phyloP scores from a whole-genome alignment of 352 stramenopile genomes.

The Phytophthora megakarya region DNA sequence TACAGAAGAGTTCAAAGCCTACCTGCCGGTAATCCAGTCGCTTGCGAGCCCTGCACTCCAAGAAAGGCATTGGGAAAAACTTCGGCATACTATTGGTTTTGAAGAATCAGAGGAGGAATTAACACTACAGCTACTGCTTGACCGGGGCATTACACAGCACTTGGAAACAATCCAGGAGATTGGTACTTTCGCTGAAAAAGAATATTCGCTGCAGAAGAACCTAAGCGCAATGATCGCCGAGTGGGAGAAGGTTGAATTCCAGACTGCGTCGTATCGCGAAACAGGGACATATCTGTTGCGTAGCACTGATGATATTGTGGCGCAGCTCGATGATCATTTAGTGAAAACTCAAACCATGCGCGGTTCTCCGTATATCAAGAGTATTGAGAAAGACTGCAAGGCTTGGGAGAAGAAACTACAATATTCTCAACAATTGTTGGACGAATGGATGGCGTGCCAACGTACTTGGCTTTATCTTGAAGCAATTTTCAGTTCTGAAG shows the following conservation, averaged over 20 bases:
- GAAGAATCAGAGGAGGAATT: conserved; percentile 85
- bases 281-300: conserved; percentile 92
- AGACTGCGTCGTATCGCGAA: conserved; percentile 92
- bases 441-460: conserved; percentile 95
- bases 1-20: conserved; percentile 92
- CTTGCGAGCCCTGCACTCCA: conserved; percentile 92
- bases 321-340: conserved; percentile 93
- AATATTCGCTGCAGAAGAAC: conserved; percentile 94
- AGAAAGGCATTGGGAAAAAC: conserved; percentile 91
- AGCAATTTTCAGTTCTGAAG: conserved; percentile 95
- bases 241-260: conserved; percentile 94
- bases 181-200: conserved; percentile 93
- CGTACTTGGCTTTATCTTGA: conserved; percentile 96
- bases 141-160: conserved; percentile 84
- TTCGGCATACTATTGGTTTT: conserved; percentile 91
- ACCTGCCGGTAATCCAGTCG: conserved; percentile 92
- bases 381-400: conserved; percentile 92
- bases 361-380: conserved; percentile 94
- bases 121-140: conserved; percentile 80
- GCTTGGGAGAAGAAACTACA: conserved; percentile 91
- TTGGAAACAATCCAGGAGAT: conserved; percentile 92
- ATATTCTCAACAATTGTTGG: conserved; percentile 90
- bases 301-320: conserved; percentile 90
- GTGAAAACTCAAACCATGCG: conserved; percentile 96
- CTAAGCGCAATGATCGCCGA: conserved; percentile 94